phyloP scores from a whole-genome alignment of 306 rosid genomes.

The Luffa acutangula region DNA sequence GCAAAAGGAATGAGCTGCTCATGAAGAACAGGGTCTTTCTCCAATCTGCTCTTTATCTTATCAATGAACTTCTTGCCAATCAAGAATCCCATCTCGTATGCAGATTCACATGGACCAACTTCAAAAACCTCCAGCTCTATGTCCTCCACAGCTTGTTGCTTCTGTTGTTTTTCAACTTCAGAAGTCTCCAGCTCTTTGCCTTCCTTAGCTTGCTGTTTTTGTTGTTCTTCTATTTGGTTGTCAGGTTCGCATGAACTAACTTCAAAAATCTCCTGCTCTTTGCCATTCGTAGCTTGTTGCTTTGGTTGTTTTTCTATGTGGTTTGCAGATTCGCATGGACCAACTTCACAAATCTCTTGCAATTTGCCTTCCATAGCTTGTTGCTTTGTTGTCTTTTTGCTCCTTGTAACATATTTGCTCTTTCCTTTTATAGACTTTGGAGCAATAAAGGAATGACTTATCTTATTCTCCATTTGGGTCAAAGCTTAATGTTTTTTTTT shows the following conservation, averaged over 20 bases:
- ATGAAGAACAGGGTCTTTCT: conserved; percentile 46
- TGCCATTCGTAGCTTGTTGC: neutral
- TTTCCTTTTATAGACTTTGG: no score
- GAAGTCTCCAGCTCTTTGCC: neutral
- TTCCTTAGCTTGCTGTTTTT: neutral
- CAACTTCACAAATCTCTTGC: no score
- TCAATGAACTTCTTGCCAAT: conserved; percentile 58
- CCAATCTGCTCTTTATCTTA: conserved; percentile 38
- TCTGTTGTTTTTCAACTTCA: conserved; percentile 1
- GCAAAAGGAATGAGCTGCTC: conserved; percentile 62
- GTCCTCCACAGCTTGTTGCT: neutral
- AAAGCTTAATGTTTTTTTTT: no score
- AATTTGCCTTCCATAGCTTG: no score
- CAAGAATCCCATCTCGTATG: conserved; percentile 39
- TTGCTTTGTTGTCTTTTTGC: no score
- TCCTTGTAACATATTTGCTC: no score
- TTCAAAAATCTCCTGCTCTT: conserved; percentile 8
- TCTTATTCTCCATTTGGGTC: no score
- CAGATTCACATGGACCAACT: conserved; percentile 25
- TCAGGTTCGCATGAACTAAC: conserved; percentile 19
- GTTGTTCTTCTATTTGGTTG: conserved; percentile 11
- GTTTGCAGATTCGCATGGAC: no score
- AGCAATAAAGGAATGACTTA: no score
- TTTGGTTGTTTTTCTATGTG: neutral
- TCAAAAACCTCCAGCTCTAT: conserved; percentile 12